Percentiles rank a stretch among this genome's conserved stretches.
These are phyloP conservation scores for Dentipellis fragilis DNA, from an alignment of 768 basidiomycete genomes.

Conservation along the genomic window DNA sequence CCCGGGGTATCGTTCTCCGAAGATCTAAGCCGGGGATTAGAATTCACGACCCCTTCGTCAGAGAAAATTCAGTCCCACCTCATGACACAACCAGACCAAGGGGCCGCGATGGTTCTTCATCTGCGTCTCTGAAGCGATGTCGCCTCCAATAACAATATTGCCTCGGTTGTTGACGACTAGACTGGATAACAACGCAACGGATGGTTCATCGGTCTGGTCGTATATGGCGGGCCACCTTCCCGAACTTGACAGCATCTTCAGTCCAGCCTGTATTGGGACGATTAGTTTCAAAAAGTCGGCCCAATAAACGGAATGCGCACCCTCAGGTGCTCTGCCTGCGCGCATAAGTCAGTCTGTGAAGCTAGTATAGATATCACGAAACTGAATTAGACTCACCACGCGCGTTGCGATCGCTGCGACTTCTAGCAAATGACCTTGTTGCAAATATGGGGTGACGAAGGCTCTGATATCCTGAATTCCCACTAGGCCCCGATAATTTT, in stretches of 20 bases:
- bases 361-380: background rate
- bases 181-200: slow-evolving; percentile 5
- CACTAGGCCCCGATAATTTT: background rate
- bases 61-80: background rate
- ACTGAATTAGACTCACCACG: slow-evolving; percentile 1
- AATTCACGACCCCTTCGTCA: no score
- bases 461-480: slow-evolving; percentile 4
- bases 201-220: slow-evolving; percentile 1
- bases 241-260: slow-evolving; percentile 2
- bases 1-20: slow-evolving; percentile 7
- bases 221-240: slow-evolving; percentile 2
- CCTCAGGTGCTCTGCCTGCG: slow-evolving; percentile 3
- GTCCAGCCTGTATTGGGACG: background rate
- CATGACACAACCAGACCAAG: slow-evolving; percentile 7
- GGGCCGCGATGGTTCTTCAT: slow-evolving; percentile 4
- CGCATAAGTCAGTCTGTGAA: background rate
- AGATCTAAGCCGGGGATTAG: background rate
- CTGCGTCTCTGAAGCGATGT: background rate
- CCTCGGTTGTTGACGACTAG: slow-evolving; percentile 6
- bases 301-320: background rate
- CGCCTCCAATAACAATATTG: slow-evolving; percentile 8
- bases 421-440: slow-evolving; percentile 2
- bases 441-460: slow-evolving; percentile 2
- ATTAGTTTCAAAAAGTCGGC: background rate
- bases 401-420: slow-evolving; percentile 6